Evolutionary conservation across 768 basidiomycete genomes (phyloP).

Genomic region (Leccinum rimulosum): DNA sequence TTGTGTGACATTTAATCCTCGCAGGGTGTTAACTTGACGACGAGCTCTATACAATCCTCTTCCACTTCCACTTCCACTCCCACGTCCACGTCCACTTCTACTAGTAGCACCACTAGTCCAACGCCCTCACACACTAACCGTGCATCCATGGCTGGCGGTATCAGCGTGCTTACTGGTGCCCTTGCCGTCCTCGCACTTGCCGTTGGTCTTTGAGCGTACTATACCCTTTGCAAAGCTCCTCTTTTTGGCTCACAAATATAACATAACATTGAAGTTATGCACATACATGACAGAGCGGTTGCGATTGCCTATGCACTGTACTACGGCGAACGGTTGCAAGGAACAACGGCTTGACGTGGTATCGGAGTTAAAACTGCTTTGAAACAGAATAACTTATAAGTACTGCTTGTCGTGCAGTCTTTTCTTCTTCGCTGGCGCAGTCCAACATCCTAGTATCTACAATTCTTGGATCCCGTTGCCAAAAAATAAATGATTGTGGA

Average conservation of each 20-base stretch:
- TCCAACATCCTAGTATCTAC: too few relatives aligned
- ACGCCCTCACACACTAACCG: constrained; percentile 6
- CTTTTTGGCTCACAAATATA: not conserved
- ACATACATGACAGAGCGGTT: not conserved
- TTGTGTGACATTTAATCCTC: not conserved
- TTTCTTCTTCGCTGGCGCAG: too few relatives aligned
- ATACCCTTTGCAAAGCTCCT: not conserved
- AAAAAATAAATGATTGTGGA: too few relatives aligned
- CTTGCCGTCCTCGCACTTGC: constrained; percentile 12
- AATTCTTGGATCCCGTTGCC: too few relatives aligned
- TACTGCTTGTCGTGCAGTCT: too few relatives aligned
- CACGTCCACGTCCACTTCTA: not conserved
- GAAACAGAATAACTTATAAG: not conserved
- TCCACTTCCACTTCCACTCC: not conserved
- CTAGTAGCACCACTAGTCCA: not conserved
- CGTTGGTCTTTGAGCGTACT: constrained; percentile 11
- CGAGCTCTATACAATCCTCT: constrained; percentile 14
- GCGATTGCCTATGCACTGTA: not conserved
- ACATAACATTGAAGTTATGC: too few relatives aligned
- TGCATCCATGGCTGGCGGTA: constrained; percentile 1
- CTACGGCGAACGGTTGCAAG: too few relatives aligned
- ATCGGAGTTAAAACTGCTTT: not conserved
- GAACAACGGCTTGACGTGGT: not conserved
- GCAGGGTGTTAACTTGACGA: constrained; percentile 54
- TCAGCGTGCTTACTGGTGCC: constrained; percentile 12